phyloP scores from a whole-genome alignment of 2,329 filamentous ascomycete genomes.

The Fusarium virguliforme region DNA sequence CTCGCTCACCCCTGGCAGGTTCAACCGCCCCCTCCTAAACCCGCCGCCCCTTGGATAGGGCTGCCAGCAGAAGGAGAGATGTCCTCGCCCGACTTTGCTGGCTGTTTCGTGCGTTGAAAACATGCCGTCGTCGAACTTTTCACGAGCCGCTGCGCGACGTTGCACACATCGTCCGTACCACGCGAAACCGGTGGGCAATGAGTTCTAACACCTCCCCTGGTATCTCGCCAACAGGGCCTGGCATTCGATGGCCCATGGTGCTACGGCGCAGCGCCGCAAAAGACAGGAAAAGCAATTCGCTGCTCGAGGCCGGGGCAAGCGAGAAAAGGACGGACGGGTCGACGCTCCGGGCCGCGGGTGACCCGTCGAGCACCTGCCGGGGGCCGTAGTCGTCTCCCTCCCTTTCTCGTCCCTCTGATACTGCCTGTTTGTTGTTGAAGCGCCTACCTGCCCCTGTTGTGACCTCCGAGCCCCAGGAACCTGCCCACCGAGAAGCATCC shows the following conservation, averaged over 20 bases:
- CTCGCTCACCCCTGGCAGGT: slow-evolving; percentile 44
- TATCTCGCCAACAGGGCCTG: slow-evolving; percentile 28
- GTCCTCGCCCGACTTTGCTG: slow-evolving; percentile 18
- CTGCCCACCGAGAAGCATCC: slow-evolving; percentile 19
- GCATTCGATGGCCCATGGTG: slow-evolving; percentile 30
- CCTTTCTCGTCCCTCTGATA: background rate
- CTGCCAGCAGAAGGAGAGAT: slow-evolving; percentile 26
- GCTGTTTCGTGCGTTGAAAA: slow-evolving; percentile 1
- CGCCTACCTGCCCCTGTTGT: slow-evolving; percentile 9
- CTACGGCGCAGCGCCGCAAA: slow-evolving; percentile 38
- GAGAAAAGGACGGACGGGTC: slow-evolving; percentile 43
- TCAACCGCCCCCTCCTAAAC: background rate
- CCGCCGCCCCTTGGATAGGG: slow-evolving; percentile 42
- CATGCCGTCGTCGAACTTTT: slow-evolving; percentile 26
- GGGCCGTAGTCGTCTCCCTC: slow-evolving; percentile 22
- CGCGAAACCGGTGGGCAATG: slow-evolving; percentile 15
- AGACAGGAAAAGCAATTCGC: slow-evolving; percentile 44
- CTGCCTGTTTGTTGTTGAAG: slow-evolving; percentile 18
- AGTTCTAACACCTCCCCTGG: slow-evolving; percentile 18
- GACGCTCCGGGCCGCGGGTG: slow-evolving; percentile 40
- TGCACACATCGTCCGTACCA: slow-evolving; percentile 31
- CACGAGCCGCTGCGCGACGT: slow-evolving; percentile 47
- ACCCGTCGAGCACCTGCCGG: slow-evolving; percentile 34
- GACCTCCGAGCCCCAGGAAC: background rate
- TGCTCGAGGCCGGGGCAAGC: slow-evolving; percentile 46